Conservation (phyloP, 768 basidiomycete genomes). For the Calvatia gigantea region DNA sequence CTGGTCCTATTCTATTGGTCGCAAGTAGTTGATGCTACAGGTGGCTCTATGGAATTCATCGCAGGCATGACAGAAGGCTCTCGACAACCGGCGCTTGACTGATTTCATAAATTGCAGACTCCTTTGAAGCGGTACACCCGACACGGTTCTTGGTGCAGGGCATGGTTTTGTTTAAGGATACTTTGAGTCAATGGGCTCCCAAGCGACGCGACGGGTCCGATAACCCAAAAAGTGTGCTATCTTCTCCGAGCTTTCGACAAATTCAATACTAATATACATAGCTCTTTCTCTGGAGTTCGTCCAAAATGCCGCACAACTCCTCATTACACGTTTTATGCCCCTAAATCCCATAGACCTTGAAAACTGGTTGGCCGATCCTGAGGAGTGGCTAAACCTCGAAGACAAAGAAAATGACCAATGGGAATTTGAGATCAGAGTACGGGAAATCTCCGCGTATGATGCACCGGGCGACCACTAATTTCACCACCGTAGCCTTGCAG, state of each 20-base stretch:
- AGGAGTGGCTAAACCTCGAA: conserved; percentile 92
- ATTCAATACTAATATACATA: conserved; percentile 21
- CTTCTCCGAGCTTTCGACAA: background rate
- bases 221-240: conserved; percentile 53
- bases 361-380: conserved; percentile 83
- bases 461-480: background rate
- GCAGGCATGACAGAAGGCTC: conserved; percentile 38
- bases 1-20: conserved; percentile 81
- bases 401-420: conserved; percentile 89
- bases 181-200: conserved; percentile 73
- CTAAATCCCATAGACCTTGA: conserved; percentile 79
- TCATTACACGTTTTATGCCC: conserved; percentile 84
- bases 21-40: conserved; percentile 70
- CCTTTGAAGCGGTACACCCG: conserved; percentile 63
- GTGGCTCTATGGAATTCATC: conserved; percentile 46
- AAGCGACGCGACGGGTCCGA: conserved; percentile 53
- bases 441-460: conserved; percentile 19
- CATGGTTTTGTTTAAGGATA: conserved; percentile 84
- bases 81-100: background rate
- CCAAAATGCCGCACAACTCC: conserved; percentile 65
- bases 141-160: conserved; percentile 78
- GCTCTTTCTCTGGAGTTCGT: conserved; percentile 70
- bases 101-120: conserved; percentile 41
- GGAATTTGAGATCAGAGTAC: conserved; percentile 88
- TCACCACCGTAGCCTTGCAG: conserved; percentile 71